A percentile compares a stretch with the other conserved stretches of the same genome.
phyloP scores from a whole-genome alignment of 768 basidiomycete species.

The Ephemerocybe angulata region DNA sequence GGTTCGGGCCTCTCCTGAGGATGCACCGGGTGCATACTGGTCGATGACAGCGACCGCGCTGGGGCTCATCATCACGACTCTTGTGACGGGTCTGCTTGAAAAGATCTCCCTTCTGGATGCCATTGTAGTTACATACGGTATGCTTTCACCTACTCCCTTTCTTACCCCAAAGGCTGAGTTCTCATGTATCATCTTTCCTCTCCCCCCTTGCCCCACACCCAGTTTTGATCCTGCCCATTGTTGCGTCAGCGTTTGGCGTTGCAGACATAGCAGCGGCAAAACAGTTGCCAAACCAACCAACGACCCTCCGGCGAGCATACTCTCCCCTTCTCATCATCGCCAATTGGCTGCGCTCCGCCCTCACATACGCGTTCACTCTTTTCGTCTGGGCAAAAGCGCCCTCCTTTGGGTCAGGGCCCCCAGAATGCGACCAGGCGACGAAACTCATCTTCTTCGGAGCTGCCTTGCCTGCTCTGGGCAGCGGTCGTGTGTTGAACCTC shows the following conservation, averaged over 20 bases:
- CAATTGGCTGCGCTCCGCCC: conserved; percentile 24
- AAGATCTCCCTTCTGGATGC: conserved; percentile 22
- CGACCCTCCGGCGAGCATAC: conserved; percentile 17
- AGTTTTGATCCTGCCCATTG: conserved; percentile 23
- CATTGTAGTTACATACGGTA: conserved; percentile 25
- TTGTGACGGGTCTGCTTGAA: conserved; percentile 17
- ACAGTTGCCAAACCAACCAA: conserved; percentile 13
- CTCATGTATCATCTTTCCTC: no score
- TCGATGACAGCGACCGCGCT: conserved; percentile 26
- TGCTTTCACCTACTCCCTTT: not conserved
- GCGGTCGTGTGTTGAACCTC: conserved; percentile 19
- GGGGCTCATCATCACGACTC: conserved; percentile 22
- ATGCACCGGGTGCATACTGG: conserved; percentile 27
- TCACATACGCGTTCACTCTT: conserved; percentile 24
- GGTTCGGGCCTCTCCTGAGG: conserved; percentile 22
- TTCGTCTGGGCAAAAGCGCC: conserved; percentile 25
- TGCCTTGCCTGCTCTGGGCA: conserved; percentile 21
- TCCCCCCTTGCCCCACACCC: no score
- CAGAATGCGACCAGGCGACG: conserved; percentile 21
- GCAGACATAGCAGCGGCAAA: conserved; percentile 13
- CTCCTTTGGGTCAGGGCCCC: conserved; percentile 16
- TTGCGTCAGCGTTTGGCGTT: conserved; percentile 23
- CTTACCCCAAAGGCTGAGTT: not conserved
- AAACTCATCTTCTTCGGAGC: conserved; percentile 24
- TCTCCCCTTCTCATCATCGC: conserved; percentile 24